Evolutionary conservation across 768 basidiomycete species (phyloP), one percentile per base, ranked within the genome.

Genomic region (Trametes cingulata): DNA sequence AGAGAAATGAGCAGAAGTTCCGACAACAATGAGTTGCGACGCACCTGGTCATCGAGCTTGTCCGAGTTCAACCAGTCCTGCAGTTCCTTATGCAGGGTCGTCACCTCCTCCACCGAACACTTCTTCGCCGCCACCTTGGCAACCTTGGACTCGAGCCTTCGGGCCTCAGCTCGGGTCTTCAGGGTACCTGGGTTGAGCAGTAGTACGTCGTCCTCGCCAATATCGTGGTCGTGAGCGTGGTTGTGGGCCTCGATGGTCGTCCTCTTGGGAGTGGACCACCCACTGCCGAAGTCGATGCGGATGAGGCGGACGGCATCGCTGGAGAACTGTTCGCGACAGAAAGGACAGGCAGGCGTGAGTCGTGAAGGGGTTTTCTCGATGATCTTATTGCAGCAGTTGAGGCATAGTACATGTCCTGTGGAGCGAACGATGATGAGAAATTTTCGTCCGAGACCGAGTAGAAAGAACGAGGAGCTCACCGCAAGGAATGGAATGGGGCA

Each of bases 81-180:
- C 62, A 93, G 80, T 75, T 93, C 91, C 69, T 85, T 83, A 75
- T 90, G 88, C 64, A 93, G 82, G 60, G 80, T 76, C 52, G 85
- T 83, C 52, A 93, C 88, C 77, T 93, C 91, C 72, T 92, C 91
- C 61, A 93, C 90, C 39, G 89, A 90, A 76, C 88, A 91, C 81
- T 90, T 91, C 83, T 90, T 90, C 14, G 84, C 82, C 35, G 91
- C 91, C 67, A 91, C 86, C 68, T 81, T 82, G 57, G 85, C 85
- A 58, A 93, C 89, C 74, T 85, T 90, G 75, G 85, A 84, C 74
- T 93, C 91, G 57, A 93, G 78, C 63, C 82, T 76, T 39, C 85
- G 85, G 58, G 84, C 86, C 61, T 88, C 74, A 66, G 67, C 83
- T 71, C 68, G 79, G 58, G 71, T 78, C 65, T 57, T 70, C 61